phyloP scores from a whole-genome alignment of 345 rosid species.

The Hibiscus trionum region DNA sequence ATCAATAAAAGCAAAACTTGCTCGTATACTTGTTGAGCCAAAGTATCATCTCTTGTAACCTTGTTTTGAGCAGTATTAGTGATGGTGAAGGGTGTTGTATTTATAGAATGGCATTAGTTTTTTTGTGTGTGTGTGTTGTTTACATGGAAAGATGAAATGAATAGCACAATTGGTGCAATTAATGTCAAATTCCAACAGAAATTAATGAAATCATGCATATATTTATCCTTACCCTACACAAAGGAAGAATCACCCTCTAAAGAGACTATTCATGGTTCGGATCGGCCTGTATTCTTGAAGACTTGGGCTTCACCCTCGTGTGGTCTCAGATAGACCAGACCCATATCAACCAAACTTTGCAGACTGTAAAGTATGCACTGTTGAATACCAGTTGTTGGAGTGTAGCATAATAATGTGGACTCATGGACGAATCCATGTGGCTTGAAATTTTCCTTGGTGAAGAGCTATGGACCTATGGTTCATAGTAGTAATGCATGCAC shows the following conservation, averaged over 20 bases:
- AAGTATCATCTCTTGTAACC: slow-evolving; percentile 1
- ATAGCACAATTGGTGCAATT: not conserved
- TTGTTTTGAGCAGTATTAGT: not conserved
- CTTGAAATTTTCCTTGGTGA: not conserved
- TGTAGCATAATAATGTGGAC: not conserved
- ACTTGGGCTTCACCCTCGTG: not conserved
- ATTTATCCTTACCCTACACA: not conserved
- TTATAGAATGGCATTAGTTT: slow-evolving; percentile 6
- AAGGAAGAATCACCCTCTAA: not conserved
- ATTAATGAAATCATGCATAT: not conserved
- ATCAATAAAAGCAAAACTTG: too few species aligned
- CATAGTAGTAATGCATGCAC: not conserved
- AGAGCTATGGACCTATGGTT: not conserved
- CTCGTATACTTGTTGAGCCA: not conserved
- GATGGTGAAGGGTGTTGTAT: slow-evolving; percentile 13
- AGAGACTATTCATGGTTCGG: not conserved
- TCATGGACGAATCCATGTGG: not conserved
- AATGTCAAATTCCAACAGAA: not conserved
- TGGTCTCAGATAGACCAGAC: not conserved
- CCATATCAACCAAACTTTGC: not conserved
- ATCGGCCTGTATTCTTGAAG: not conserved
- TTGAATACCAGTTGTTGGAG: not conserved
- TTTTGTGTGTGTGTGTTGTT: not conserved
- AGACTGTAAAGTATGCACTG: not conserved
- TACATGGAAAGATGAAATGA: slow-evolving; percentile 7